A percentile compares a stretch with the other conserved stretches of the same genome.
Conservation (phyloP, 176 grass and related monocot genomes). For the Themeda triandra region DNA sequence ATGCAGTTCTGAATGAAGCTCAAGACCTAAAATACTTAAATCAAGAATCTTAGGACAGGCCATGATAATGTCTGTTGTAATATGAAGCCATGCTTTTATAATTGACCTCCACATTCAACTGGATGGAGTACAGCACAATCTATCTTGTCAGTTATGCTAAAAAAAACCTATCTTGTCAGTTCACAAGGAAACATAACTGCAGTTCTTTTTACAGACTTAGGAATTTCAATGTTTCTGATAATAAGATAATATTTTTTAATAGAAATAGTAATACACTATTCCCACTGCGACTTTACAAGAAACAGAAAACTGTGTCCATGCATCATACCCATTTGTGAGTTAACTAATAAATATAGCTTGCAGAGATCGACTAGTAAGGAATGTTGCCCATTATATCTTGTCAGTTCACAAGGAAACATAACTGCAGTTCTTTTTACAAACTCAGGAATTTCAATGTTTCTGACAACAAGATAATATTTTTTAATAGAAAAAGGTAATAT, state of each 20-base stretch:
- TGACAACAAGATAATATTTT: not conserved
- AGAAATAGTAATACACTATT: not conserved
- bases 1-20: not conserved
- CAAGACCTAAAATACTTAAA: not conserved
- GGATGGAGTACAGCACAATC: too few relatives aligned
- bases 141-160: slow-evolving; percentile 3
- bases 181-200: not conserved
- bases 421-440: not conserved
- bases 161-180: too few relatives aligned
- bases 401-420: not conserved
- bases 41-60: not conserved
- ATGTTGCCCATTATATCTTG: too few relatives aligned
- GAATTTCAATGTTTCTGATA: not conserved
- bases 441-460: not conserved
- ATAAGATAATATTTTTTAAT: not conserved
- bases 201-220: not conserved
- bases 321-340: not conserved
- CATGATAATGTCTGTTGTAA: not conserved
- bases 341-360: too few relatives aligned
- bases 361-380: too few relatives aligned
- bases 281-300: not conserved
- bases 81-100: not conserved
- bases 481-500: not conserved
- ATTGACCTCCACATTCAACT: too few relatives aligned
- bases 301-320: not conserved